These are phyloP conservation scores for Jamesozyma spencerorum DNA, from an alignment of 805 yeast species.

Conservation along the genomic window DNA sequence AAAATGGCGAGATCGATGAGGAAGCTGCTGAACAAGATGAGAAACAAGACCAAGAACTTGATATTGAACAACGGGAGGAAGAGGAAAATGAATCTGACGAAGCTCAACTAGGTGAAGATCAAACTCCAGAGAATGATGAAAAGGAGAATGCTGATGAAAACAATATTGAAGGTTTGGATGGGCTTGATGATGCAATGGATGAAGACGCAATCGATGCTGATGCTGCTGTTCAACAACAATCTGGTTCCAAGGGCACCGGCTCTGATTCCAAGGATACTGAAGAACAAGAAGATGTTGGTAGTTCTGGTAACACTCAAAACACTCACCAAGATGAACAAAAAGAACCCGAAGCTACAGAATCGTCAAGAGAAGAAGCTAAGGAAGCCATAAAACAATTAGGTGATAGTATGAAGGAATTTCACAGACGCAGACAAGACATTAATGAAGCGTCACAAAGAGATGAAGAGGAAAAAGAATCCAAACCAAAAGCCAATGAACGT, in stretches of 20 bases:
- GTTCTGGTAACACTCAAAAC: slow-evolving; percentile 46
- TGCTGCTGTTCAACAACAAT: slow-evolving; percentile 49
- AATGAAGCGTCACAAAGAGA: slow-evolving; percentile 50
- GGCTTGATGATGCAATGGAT: slow-evolving; percentile 36
- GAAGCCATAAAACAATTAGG: slow-evolving; percentile 84
- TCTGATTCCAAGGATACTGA: slow-evolving; percentile 44
- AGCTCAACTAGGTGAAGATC: slow-evolving; percentile 27
- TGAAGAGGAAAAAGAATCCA: slow-evolving; percentile 34
- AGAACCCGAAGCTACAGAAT: slow-evolving; percentile 37
- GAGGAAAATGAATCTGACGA: slow-evolving; percentile 23
- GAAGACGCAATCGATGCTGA: slow-evolving; percentile 45
- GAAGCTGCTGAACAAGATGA: slow-evolving; percentile 33
- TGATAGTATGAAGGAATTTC: slow-evolving; percentile 84
- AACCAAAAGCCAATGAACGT: slow-evolving; percentile 47
- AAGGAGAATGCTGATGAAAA: slow-evolving; percentile 35
- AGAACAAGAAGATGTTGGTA: slow-evolving; percentile 61
- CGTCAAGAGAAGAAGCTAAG: slow-evolving; percentile 56
- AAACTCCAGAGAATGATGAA: slow-evolving; percentile 24
- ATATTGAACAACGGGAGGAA: slow-evolving; percentile 28
- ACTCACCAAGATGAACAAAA: slow-evolving; percentile 35
- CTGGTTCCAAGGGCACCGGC: slow-evolving; percentile 56
- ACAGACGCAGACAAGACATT: slow-evolving; percentile 82
- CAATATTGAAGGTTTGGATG: slow-evolving; percentile 48
- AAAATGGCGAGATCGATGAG: slow-evolving; percentile 25
- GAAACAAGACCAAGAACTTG: slow-evolving; percentile 40